Evolutionary conservation across 2,329 filamentous ascomycete genomes (phyloP), one percentile per base, ranked within the genome.

Genomic region (Fusarium haematococcum): DNA sequence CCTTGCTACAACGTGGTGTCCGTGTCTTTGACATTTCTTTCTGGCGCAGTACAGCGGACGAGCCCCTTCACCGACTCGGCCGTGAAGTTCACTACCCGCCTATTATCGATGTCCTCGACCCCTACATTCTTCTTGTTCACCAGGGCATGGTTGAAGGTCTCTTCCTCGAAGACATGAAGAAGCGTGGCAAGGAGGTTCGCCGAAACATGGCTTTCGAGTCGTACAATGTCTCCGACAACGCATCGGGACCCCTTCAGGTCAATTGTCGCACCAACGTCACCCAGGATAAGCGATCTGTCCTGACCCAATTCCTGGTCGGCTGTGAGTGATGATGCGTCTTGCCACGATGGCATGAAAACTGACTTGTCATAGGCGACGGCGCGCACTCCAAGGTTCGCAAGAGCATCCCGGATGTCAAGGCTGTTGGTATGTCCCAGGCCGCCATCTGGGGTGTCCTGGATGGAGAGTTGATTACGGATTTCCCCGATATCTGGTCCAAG

Each of bases 401-500:
- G 76, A 88, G 87, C 76, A 93, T 94, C 61, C 88, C 83, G 75
- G 85, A 84, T 80, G 87, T 81, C 54, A 86, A 91, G 72, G 88
- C 90, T 5, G 86, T 91, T 27, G 86, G 86, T 60, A 81, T 87
- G 79, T 89, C 91, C 11, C 86, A 87, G 69, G 82, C 86, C 14
- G 85, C 87, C 23, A 85, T 89, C 39, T 94, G 92, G 92, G 92
- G 92, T 65, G 92, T 94, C 3, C 83, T 94, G 4, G 92, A 94
- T 79, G 92, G 92, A 75, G 89, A 91, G 79, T 83, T 94, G 11
- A 89, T 92, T 50, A 94, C 92, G 9, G 88, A 94, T 79, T 94
- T 94, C 75, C 92, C 92, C 2, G 92, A 94, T 77, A 88, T 94
- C 58, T 94, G 92, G 91, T 92, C 90, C 80, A 94, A 94, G 83